Evolutionary conservation across 1,139 yeast genomes (phyloP).

Genomic region (Magnusiomyces suaveolens): DNA sequence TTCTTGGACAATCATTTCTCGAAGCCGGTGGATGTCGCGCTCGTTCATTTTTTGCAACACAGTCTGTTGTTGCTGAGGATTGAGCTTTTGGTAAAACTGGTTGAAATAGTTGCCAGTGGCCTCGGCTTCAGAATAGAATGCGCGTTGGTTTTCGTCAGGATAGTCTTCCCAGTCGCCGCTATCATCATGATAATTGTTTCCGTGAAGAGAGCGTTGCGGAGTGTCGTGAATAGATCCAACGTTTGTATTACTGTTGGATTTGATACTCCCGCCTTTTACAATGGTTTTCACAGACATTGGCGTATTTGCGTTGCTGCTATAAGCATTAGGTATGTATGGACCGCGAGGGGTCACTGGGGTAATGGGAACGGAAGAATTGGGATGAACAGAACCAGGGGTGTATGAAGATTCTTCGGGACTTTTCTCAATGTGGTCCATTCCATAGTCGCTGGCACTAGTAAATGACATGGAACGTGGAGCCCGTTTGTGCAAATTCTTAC

Average conservation of each 20-base stretch:
- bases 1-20: constrained; percentile 1
- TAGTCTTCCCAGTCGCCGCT: neutral
- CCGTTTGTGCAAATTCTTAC: neutral
- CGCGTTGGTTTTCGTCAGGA: neutral
- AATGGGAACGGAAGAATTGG: neutral
- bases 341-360: neutral
- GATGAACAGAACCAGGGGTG: neutral
- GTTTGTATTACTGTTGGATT: no score
- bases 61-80: neutral
- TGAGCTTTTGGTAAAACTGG: neutral
- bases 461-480: neutral
- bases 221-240: neutral
- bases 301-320: neutral
- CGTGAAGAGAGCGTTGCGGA: neutral
- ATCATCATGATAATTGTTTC: neutral
- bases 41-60: neutral
- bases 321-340: neutral
- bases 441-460: neutral
- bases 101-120: neutral
- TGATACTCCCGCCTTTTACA: no score
- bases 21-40: neutral
- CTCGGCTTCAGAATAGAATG: neutral
- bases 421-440: neutral
- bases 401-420: neutral
- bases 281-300: neutral